These are phyloP conservation scores for Apiospora pterosperma DNA, from an alignment of 2,329 filamentous ascomycete genomes.

Conservation along the genomic window DNA sequence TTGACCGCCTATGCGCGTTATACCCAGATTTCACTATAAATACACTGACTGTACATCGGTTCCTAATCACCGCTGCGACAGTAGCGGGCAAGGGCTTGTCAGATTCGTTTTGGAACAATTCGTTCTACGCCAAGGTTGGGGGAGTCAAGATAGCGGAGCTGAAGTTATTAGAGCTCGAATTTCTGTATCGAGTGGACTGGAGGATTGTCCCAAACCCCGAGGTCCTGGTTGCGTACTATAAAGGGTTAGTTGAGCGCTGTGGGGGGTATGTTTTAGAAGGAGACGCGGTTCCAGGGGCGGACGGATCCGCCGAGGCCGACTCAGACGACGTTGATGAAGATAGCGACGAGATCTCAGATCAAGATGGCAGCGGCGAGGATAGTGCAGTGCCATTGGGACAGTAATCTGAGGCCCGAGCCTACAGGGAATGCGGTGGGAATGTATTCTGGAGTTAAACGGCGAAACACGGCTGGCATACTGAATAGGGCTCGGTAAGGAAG, in stretches of 20 bases:
- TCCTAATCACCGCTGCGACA: constrained; percentile 91
- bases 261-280: constrained; percentile 52
- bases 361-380: constrained; percentile 30
- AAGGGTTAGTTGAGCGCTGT: constrained; percentile 71
- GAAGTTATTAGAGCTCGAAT: constrained; percentile 88
- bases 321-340: constrained; percentile 30
- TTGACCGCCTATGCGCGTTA: constrained; percentile 86
- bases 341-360: constrained; percentile 27
- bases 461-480: not conserved
- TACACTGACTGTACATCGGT: constrained; percentile 93
- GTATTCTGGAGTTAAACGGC: constrained; percentile 1
- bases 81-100: constrained; percentile 95
- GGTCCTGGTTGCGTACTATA: constrained; percentile 89
- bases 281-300: not conserved
- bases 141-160: constrained; percentile 88
- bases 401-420: not conserved
- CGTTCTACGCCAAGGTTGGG: constrained; percentile 89
- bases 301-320: constrained; percentile 25
- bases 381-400: constrained; percentile 9
- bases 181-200: constrained; percentile 90
- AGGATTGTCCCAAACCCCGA: constrained; percentile 95
- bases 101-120: constrained; percentile 98
- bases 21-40: constrained; percentile 96
- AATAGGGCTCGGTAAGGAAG: not conserved
- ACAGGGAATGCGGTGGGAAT: not conserved